These are phyloP conservation scores for Xylariaceae sp. DNA, from an alignment of 2,329 filamentous ascomycete genomes.

Conservation along the genomic window DNA sequence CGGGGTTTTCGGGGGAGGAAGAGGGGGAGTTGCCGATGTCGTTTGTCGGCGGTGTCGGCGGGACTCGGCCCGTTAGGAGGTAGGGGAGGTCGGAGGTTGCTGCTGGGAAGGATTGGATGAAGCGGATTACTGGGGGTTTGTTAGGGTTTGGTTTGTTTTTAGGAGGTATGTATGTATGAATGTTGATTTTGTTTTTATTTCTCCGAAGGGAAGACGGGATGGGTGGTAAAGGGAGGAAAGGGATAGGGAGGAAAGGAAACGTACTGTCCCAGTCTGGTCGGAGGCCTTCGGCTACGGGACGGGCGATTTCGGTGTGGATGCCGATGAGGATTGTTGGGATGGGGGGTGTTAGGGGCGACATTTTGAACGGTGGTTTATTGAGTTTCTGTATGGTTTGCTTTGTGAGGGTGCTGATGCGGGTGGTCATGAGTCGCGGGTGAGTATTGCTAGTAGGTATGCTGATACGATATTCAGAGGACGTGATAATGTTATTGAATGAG, in stretches of 20 bases:
- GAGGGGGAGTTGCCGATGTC: conserved; percentile 3
- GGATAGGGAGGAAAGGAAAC: neutral
- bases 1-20: no score
- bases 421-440: neutral
- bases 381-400: neutral
- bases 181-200: neutral
- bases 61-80: conserved; percentile 9
- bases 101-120: conserved; percentile 13
- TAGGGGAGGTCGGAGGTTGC: conserved; percentile 8
- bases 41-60: conserved; percentile 12
- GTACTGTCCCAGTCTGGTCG: conserved; percentile 19
- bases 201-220: neutral
- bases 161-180: neutral
- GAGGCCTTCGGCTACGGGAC: conserved; percentile 11
- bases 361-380: neutral
- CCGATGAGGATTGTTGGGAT: conserved; percentile 19
- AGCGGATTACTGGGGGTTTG: conserved; percentile 16
- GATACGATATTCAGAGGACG: no score
- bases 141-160: neutral
- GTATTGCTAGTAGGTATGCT: no score
- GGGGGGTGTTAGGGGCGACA: conserved; percentile 1
- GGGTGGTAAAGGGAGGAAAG: neutral
- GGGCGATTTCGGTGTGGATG: conserved; percentile 16
- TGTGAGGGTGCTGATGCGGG: neutral
- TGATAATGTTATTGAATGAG: no score